phyloP scores from a whole-genome alignment of 192 early-diverging fungal genomes.

The Martensiomyces pterosporus region DNA sequence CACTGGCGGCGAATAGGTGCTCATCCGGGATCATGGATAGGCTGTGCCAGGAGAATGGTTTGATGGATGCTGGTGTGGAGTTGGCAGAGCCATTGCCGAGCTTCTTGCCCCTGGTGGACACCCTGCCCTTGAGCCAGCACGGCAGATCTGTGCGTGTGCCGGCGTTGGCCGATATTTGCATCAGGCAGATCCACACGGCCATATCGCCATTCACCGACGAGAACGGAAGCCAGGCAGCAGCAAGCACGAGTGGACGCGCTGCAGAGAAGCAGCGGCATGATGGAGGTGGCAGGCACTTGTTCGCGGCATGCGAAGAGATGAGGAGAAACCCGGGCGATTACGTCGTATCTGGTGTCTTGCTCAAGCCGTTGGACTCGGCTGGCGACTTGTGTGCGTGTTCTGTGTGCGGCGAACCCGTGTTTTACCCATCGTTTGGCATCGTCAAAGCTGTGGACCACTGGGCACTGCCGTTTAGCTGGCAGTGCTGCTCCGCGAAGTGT shows the following conservation, averaged over 20 bases:
- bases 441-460: slow-evolving; percentile 4
- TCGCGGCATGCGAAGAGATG: slow-evolving; percentile 21
- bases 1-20: slow-evolving; percentile 33
- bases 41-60: too few species aligned
- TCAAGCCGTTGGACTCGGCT: slow-evolving; percentile 7
- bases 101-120: not conserved
- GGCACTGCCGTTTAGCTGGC: slow-evolving; percentile 30
- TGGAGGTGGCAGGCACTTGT: not conserved
- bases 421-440: slow-evolving; percentile 14
- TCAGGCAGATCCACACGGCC: slow-evolving; percentile 8
- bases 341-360: slow-evolving; percentile 10
- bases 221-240: not conserved
- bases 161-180: slow-evolving; percentile 15
- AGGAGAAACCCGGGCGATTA: slow-evolving; percentile 19
- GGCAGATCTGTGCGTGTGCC: slow-evolving; percentile 15
- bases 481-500: slow-evolving; percentile 40
- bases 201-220: not conserved
- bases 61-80: not conserved
- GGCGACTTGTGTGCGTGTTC: slow-evolving; percentile 14
- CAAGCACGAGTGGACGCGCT: not conserved
- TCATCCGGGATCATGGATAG: not conserved
- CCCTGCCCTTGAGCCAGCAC: too few species aligned
- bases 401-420: slow-evolving; percentile 19
- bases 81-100: not conserved
- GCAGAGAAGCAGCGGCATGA: not conserved